Conservation (phyloP, 2,329 filamentous ascomycete genomes). For the Stachybotrys elegans region DNA sequence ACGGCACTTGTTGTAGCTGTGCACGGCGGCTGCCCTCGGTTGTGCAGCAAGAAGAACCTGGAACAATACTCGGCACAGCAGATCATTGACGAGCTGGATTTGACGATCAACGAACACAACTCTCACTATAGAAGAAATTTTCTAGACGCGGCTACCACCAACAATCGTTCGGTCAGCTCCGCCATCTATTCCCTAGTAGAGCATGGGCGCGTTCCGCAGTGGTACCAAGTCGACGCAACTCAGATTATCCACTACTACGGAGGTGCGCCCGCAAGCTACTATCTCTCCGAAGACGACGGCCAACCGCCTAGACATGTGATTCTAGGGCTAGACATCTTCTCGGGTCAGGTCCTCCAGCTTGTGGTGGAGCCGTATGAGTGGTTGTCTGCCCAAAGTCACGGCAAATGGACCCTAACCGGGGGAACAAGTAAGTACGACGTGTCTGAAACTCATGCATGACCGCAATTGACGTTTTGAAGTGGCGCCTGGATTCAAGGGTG, state of each 20-base stretch:
- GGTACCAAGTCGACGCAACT: not conserved
- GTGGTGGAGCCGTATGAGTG: not conserved
- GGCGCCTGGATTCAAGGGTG: too few species aligned
- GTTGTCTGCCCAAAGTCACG: not conserved
- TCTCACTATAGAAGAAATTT: not conserved
- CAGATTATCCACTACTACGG: not conserved
- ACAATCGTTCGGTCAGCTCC: not conserved
- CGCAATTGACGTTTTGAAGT: too few species aligned
- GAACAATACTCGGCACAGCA: not conserved
- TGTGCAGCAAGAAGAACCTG: too few species aligned
- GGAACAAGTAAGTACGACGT: not conserved
- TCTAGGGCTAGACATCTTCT: not conserved
- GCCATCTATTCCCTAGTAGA: not conserved
- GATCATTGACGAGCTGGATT: not conserved
- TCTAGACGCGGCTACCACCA: not conserved
- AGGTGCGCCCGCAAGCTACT: not conserved
- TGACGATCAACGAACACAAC: not conserved
- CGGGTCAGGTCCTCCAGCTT: not conserved
- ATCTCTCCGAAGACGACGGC: not conserved
- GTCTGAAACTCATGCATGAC: too few species aligned
- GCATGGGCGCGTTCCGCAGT: not conserved
- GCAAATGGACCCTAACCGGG: not conserved
- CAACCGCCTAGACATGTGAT: not conserved
- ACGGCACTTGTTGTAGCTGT: too few species aligned
- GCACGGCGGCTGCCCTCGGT: too few species aligned